phyloP scores from a whole-genome alignment of 2,329 filamentous ascomycete genomes.

The Diaporthe sp. region DNA sequence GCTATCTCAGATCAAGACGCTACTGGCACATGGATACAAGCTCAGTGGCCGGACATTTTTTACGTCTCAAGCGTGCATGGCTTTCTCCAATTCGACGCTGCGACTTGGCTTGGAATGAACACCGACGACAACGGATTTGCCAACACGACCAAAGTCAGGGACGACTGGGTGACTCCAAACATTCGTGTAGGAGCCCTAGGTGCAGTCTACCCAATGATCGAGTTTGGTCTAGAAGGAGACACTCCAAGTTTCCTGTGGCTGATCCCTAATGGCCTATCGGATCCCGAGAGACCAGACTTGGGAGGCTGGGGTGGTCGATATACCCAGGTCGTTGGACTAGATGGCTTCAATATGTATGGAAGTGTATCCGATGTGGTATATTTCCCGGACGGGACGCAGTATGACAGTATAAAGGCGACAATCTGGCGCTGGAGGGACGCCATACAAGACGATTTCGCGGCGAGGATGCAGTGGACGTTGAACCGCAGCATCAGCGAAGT shows the following conservation, averaged over 20 bases:
- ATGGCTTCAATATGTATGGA: not conserved
- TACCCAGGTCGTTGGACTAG: not conserved
- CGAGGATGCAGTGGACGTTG: constrained; percentile 2
- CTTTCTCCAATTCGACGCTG: not conserved
- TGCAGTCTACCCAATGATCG: not conserved
- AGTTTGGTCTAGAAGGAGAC: not conserved
- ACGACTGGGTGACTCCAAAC: not conserved
- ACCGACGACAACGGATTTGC: not conserved
- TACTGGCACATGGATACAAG: not conserved
- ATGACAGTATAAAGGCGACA: not conserved
- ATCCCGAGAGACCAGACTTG: not conserved
- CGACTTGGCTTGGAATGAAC: not conserved
- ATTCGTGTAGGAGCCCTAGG: not conserved
- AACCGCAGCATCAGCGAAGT: not conserved
- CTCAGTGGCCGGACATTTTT: not conserved
- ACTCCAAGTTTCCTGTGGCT: not conserved
- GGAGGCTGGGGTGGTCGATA: not conserved
- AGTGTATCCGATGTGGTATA: not conserved
- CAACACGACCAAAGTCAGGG: not conserved
- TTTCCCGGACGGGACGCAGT: not conserved
- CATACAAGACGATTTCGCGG: not conserved
- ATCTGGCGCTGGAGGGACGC: not conserved
- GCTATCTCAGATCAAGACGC: not conserved
- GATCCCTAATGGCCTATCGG: not conserved
- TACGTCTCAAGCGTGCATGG: not conserved